A percentile compares a stretch with the other conserved stretches of the same genome.
phyloP scores from a whole-genome alignment of 257 asterid species.

The Gentiana macrophylla region DNA sequence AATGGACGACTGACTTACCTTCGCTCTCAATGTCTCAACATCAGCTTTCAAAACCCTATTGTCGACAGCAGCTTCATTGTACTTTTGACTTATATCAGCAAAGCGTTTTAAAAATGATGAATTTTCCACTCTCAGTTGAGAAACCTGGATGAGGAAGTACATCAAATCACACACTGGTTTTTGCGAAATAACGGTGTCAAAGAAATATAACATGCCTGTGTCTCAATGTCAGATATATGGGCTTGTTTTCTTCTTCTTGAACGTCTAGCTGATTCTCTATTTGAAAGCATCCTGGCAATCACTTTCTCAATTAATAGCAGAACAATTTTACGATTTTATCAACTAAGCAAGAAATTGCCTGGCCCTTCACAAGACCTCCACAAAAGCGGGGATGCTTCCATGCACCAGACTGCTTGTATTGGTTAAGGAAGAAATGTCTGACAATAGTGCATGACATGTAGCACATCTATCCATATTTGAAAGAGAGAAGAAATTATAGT shows the following conservation, averaged over 20 bases:
- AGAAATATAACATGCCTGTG: conserved; percentile 38
- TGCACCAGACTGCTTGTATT: no score
- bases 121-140: conserved; percentile 68
- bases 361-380: no score
- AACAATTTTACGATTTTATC: no score
- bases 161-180: conserved; percentile 8
- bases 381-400: no score
- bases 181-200: background rate
- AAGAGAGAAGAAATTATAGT: no score
- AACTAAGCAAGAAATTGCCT: no score
- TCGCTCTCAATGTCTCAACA: conserved; percentile 89
- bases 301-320: no score
- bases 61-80: conserved; percentile 91
- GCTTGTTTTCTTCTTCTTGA: conserved; percentile 97
- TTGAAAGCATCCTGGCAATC: conserved; percentile 74
- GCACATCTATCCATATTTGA: no score
- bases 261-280: conserved; percentile 98
- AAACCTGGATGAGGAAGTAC: conserved; percentile 41
- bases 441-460: no score
- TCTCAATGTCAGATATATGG: conserved; percentile 89
- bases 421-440: no score
- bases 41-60: conserved; percentile 94
- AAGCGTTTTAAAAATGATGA: conserved; percentile 69
- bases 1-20: conserved; percentile 28
- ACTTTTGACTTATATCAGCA: conserved; percentile 70